phyloP scores from a whole-genome alignment of 2,329 filamentous ascomycete genomes.

The Aspergillus candidus region DNA sequence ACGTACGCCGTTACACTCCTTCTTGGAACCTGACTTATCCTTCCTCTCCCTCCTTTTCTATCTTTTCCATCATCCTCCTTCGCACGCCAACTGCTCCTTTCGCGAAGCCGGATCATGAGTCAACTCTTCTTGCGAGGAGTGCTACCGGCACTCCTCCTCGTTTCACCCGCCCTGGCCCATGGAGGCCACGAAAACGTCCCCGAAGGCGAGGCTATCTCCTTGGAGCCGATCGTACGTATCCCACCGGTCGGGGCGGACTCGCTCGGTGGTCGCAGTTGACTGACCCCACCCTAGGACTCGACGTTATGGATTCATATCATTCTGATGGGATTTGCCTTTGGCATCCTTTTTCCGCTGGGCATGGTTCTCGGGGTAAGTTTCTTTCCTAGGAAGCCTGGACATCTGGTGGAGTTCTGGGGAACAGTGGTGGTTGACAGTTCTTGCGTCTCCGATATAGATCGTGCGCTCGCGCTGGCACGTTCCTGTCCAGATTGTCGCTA shows the following conservation, averaged over 20 bases:
- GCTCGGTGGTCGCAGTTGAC: neutral
- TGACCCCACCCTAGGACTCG: constrained; percentile 51
- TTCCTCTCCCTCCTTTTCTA: constrained; percentile 6
- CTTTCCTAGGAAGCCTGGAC: neutral
- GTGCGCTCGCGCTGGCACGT: constrained; percentile 91
- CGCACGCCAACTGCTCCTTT: constrained; percentile 2
- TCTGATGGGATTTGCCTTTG: constrained; percentile 79
- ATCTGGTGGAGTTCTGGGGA: neutral
- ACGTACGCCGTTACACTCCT: no score
- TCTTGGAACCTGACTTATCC: no score
- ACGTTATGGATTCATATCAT: constrained; percentile 93
- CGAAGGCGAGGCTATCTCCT: constrained; percentile 63
- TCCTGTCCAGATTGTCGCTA: constrained; percentile 71
- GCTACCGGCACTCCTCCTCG: constrained; percentile 23
- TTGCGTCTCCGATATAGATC: constrained; percentile 51
- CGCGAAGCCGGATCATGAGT: constrained; percentile 13
- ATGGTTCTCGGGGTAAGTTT: constrained; percentile 83
- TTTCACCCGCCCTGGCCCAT: constrained; percentile 38
- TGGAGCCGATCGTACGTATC: constrained; percentile 63
- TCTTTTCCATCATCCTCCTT: neutral
- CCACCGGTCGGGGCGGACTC: neutral
- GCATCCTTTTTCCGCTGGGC: constrained; percentile 83
- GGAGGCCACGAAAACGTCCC: constrained; percentile 56
- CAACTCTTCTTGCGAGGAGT: constrained; percentile 13
- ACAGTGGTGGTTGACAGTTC: neutral